Evolutionary conservation across 2,329 filamentous ascomycete genomes (phyloP).

Genomic region (Fusarium protoensiforme): DNA sequence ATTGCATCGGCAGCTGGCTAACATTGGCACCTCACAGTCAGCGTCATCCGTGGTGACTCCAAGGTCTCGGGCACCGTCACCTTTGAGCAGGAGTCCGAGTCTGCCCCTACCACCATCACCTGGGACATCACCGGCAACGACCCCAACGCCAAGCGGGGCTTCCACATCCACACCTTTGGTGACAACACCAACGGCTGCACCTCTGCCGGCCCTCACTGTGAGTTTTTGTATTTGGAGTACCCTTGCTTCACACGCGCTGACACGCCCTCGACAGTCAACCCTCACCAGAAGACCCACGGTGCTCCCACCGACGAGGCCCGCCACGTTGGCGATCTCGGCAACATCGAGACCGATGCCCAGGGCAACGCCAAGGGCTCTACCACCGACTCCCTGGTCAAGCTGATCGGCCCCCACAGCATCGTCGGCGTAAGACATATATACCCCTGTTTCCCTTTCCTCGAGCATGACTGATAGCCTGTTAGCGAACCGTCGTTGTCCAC

Average conservation of each 20-base stretch:
- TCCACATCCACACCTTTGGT: slow-evolving; percentile 99
- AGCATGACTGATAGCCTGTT: slow-evolving; percentile 14
- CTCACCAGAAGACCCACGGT: slow-evolving; percentile 90
- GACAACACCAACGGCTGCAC: slow-evolving; percentile 99
- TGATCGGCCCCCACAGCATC: slow-evolving; percentile 95
- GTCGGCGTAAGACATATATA: slow-evolving; percentile 75
- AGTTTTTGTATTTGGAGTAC: slow-evolving; percentile 49
- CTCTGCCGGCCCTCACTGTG: slow-evolving; percentile 96
- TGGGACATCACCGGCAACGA: slow-evolving; percentile 96
- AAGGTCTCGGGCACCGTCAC: slow-evolving; percentile 93
- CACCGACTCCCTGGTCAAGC: slow-evolving; percentile 86
- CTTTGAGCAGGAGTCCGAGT: slow-evolving; percentile 93
- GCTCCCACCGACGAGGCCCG: slow-evolving; percentile 83
- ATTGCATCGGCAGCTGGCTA: slow-evolving; percentile 26
- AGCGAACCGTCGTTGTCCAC: slow-evolving; percentile 97
- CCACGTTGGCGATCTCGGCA: slow-evolving; percentile 97
- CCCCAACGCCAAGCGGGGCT: slow-evolving; percentile 93
- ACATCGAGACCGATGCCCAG: slow-evolving; percentile 94
- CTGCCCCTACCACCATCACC: slow-evolving; percentile 82
- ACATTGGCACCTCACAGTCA: slow-evolving; percentile 69
- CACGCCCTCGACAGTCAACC: slow-evolving; percentile 79
- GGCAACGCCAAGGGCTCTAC: slow-evolving; percentile 88
- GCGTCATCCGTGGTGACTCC: slow-evolving; percentile 97
- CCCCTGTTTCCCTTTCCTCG: background rate
- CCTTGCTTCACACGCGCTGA: slow-evolving; percentile 15